A percentile compares a stretch with the other conserved stretches of the same genome.
phyloP scores from a whole-genome alignment of 129 eudicot species.

The Centaurea solstitialis region DNA sequence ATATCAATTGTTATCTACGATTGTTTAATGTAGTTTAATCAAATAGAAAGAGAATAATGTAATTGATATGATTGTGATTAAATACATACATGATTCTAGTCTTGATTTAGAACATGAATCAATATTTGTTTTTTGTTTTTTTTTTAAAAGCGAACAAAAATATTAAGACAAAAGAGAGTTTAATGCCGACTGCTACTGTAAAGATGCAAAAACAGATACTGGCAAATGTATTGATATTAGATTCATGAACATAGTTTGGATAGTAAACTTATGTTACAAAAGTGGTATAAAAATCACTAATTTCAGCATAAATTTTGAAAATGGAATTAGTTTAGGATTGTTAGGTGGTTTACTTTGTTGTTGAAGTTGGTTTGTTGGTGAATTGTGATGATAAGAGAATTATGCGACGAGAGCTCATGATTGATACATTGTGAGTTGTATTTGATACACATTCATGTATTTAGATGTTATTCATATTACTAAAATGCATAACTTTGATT shows the following conservation, averaged over 20 bases:
- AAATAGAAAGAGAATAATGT: not conserved
- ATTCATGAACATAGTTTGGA: too few species aligned
- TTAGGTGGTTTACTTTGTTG: constrained; percentile 26
- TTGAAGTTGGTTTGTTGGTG: constrained; percentile 21
- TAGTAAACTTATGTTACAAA: not conserved
- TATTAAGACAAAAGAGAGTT: too few species aligned
- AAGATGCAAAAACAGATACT: too few species aligned
- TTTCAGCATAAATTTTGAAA: not conserved
- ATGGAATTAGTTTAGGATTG: constrained; percentile 3
- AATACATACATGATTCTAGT: not conserved
- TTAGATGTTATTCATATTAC: constrained; percentile 1
- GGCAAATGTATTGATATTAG: too few species aligned
- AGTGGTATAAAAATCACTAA: not conserved
- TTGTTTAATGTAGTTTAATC: too few species aligned
- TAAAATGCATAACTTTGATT: not conserved
- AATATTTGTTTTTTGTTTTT: too few species aligned
- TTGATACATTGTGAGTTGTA: constrained; percentile 25
- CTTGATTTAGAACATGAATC: not conserved
- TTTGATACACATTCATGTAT: constrained; percentile 15
- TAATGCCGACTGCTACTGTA: too few species aligned
- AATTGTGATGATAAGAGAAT: constrained; percentile 22
- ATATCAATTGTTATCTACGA: not conserved
- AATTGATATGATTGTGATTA: not conserved
- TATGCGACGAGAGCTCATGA: constrained; percentile 18
- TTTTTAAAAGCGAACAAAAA: too few species aligned